Evolutionary conservation across 192 early-diverging fungal species (phyloP).

Genomic region (Podila minutissima): DNA sequence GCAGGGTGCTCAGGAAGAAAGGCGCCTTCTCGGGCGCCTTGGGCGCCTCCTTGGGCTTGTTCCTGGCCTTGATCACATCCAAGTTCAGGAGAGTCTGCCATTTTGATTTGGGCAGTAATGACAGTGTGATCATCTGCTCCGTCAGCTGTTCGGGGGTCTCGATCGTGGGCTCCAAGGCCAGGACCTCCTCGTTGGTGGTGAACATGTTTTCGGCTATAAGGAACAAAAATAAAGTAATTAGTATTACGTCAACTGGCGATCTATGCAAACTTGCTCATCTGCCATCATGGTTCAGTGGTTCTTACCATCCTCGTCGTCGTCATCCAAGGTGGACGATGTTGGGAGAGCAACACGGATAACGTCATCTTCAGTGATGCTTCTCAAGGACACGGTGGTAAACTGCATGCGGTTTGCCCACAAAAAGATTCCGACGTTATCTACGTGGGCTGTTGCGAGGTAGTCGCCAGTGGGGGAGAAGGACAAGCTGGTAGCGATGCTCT

Average conservation of each 20-base stretch:
- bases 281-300: no score
- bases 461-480: conserved; percentile 93
- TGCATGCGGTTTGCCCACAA: conserved; percentile 92
- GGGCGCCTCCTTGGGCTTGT: conserved; percentile 89
- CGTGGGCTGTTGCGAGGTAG: conserved; percentile 92
- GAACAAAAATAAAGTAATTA: neutral
- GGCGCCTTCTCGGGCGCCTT: conserved; percentile 90
- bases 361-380: conserved; percentile 70
- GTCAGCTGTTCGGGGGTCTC: conserved; percentile 68
- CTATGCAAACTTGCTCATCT: no score
- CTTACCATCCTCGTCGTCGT: conserved; percentile 63
- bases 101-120: conserved; percentile 80
- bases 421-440: conserved; percentile 91
- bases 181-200: conserved; percentile 41
- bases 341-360: conserved; percentile 65
- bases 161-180: conserved; percentile 43
- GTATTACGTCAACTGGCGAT: no score
- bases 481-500: conserved; percentile 82
- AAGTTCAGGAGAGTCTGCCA: conserved; percentile 94
- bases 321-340: conserved; percentile 64
- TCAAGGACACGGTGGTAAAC: conserved; percentile 77
- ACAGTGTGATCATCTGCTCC: conserved; percentile 89
- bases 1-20: conserved; percentile 91
- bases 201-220: conserved; percentile 26
- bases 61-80: conserved; percentile 93